Evolutionary conservation across 2,329 filamentous ascomycete species (phyloP), one percentile per base, ranked within the genome.

Genomic region (Seiridium unicorne): DNA sequence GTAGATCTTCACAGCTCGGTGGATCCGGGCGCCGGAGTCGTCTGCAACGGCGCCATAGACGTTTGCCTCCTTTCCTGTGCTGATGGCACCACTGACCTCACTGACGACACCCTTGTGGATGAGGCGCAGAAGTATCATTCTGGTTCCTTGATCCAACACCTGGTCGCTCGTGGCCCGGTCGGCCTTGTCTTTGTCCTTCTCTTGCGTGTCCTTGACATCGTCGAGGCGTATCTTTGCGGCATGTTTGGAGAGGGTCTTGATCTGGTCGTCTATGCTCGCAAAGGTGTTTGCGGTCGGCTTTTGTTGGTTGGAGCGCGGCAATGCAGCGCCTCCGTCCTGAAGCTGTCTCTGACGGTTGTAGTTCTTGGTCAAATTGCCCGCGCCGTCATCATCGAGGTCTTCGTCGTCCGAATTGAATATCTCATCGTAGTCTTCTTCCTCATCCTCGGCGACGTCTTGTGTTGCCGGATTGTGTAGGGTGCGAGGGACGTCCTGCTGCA

Each of bases 41-140:
- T 86, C 79, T 3, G 87, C 84, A 9, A 96, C 83, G 18, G 94
- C 93, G 64, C 96, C 92, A 77, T 99, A 99, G 34, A 99, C 95
- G 73, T 99, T 99, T 62, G 95, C 95, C 76, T 99, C 95, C 74
- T 99, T 99, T 59, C 95, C 95, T 0, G 95, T 99, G 62, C 92
- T 97, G 67, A 99, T 85, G 72, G 95, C 95, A 51, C 96, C 95
- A 73, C 99, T 93, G 56, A 99, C 89, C 75, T 97, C 93, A 60
- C 89, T 91, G 55, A 99, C 88, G 63, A 94, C 82, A 62, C 92
- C 90, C 40, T 92, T 88, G 75, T 98, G 97, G 79, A 98, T 94
- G 84, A 99, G 92, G 78, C 97, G 92, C 65, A 97, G 82, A 58
- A 99, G 81, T 62, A 99, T 93, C 92, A 97, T 96, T 66, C 93